phyloP scores from a whole-genome alignment of 805 yeast species.

The Metschnikowia lunata region DNA sequence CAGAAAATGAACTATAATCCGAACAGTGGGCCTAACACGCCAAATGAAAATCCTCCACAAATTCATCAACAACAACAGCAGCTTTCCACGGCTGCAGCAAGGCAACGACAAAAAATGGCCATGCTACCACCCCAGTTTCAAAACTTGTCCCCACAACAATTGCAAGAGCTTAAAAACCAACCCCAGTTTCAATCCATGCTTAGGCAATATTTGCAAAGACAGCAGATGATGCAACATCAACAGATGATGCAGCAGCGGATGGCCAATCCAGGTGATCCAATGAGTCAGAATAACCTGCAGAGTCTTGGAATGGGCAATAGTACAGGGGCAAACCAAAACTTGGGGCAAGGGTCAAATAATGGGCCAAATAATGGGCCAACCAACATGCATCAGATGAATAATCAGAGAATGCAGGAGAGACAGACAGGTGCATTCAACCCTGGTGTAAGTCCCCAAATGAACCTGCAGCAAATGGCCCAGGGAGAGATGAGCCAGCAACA shows the following conservation, averaged over 20 bases:
- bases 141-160: constrained; percentile 38
- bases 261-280: neutral
- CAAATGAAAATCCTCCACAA: constrained; percentile 4
- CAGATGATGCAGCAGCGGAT: constrained; percentile 14
- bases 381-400: neutral
- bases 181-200: constrained; percentile 41
- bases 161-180: constrained; percentile 39
- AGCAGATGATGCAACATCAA: constrained; percentile 36
- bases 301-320: neutral
- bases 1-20: constrained; percentile 14
- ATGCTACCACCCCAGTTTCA: constrained; percentile 24
- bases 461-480: constrained; percentile 5
- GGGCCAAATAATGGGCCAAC: neutral
- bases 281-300: constrained; percentile 2
- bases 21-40: constrained; percentile 6
- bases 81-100: constrained; percentile 9
- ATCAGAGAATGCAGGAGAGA: neutral
- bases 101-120: constrained; percentile 24
- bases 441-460: neutral
- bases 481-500: constrained; percentile 17
- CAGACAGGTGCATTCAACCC: constrained; percentile 1
- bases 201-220: constrained; percentile 37
- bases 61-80: constrained; percentile 6
- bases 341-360: neutral
- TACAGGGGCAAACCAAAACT: neutral